A percentile compares a stretch with the other conserved stretches of the same genome.
Conservation (phyloP, 345 rosid species). For the Odontarrhena argentea region DNA sequence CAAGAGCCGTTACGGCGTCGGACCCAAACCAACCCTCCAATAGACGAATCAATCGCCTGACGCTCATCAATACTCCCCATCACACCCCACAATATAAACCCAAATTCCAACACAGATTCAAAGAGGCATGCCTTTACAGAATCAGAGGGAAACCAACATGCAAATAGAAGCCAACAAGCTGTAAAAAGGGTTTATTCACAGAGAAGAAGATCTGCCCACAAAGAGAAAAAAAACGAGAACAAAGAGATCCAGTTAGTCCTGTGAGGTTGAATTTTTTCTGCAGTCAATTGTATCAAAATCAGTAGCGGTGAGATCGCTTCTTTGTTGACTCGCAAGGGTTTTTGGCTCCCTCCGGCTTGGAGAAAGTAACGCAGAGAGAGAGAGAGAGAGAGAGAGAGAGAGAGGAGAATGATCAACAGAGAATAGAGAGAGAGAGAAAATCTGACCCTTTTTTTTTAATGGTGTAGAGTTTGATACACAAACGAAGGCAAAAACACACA, state of each 20-base stretch:
- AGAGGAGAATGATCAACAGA: background rate
- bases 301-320: conserved; percentile 15
- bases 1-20: conserved; percentile 96
- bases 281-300: background rate
- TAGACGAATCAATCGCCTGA: conserved; percentile 76
- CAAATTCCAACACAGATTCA: background rate
- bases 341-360: conserved; percentile 5
- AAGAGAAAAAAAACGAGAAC: background rate
- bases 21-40: conserved; percentile 97
- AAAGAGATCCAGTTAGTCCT: conserved; percentile 28
- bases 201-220: background rate
- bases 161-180: conserved; percentile 24
- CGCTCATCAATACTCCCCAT: conserved; percentile 77
- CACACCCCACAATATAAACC: conserved; percentile 8
- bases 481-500: background rate
- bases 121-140: conserved; percentile 37
- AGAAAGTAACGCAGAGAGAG: conserved; percentile 26
- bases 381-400: background rate
- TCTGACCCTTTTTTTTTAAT: too few species aligned
- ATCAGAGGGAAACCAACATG: conserved; percentile 37
- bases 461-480: background rate
- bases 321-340: conserved; percentile 14
- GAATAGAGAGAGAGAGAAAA: background rate
- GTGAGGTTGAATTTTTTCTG: background rate
- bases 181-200: conserved; percentile 27